These are phyloP conservation scores for Saprolegnia diclina DNA, from an alignment of 352 stramenopile species.

Conservation along the genomic window DNA sequence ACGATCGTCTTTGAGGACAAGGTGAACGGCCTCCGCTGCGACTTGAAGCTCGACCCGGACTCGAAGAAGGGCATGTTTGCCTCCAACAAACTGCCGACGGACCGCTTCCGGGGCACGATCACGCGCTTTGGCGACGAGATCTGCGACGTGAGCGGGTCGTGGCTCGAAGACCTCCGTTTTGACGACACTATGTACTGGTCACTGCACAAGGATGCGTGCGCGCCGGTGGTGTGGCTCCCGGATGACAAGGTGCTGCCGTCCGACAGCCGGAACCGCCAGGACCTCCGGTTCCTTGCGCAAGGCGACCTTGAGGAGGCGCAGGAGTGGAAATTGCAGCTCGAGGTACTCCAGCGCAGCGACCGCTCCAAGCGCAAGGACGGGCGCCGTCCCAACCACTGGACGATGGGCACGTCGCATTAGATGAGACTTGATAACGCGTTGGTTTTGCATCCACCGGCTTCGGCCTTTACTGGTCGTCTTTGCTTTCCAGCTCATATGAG, in stretches of 20 bases:
- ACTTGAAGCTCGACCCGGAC: slow-evolving; percentile 77
- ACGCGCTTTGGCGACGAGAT: slow-evolving; percentile 47
- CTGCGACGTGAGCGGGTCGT: slow-evolving; percentile 67
- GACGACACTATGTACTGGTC: slow-evolving; percentile 66
- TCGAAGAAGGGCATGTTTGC: slow-evolving; percentile 77
- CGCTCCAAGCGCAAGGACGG: slow-evolving; percentile 69
- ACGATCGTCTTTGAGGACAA: slow-evolving; percentile 71
- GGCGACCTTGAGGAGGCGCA: slow-evolving; percentile 73
- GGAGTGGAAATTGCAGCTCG: slow-evolving; percentile 79
- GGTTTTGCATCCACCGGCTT: too few relatives aligned
- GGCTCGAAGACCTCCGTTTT: slow-evolving; percentile 71
- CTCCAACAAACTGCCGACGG: slow-evolving; percentile 54
- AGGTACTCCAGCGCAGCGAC: slow-evolving; percentile 72
- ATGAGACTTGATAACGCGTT: not conserved
- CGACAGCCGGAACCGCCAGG: slow-evolving; percentile 66
- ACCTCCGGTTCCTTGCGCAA: slow-evolving; percentile 56
- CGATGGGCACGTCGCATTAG: slow-evolving; percentile 30
- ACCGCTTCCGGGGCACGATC: slow-evolving; percentile 64
- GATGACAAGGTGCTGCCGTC: slow-evolving; percentile 61
- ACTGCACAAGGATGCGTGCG: slow-evolving; percentile 52
- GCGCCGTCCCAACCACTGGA: slow-evolving; percentile 72
- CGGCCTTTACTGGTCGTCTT: too few relatives aligned
- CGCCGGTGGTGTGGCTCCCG: slow-evolving; percentile 48
- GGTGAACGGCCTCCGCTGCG: slow-evolving; percentile 58
- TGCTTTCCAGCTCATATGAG: too few relatives aligned